A percentile compares a stretch with the other conserved stretches of the same genome.
These are phyloP conservation scores for Sordariomycetes sp. DNA, from an alignment of 2,329 filamentous ascomycete genomes.

Conservation along the genomic window DNA sequence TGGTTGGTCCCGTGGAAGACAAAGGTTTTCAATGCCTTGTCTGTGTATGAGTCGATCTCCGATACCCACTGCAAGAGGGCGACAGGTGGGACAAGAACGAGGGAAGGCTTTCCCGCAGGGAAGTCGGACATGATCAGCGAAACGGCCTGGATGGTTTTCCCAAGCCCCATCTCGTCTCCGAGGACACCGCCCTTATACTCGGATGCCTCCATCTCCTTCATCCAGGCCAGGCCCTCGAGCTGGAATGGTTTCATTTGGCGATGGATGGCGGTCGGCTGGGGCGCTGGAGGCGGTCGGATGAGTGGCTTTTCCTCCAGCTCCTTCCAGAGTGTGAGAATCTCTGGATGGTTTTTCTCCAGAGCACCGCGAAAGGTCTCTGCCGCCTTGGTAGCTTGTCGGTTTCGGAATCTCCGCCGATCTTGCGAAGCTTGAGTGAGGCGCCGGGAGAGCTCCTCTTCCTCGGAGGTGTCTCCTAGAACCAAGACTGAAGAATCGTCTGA, in stretches of 20 bases:
- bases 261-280: constrained; percentile 59
- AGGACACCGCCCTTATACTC: constrained; percentile 82
- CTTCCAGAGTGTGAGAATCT: constrained; percentile 75
- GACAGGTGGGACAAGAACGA: constrained; percentile 86
- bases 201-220: constrained; percentile 79
- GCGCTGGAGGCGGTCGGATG: constrained; percentile 40
- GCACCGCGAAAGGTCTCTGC: background rate
- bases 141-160: constrained; percentile 96
- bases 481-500: background rate
- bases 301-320: constrained; percentile 58
- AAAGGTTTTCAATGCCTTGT: constrained; percentile 81
- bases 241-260: constrained; percentile 88
- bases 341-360: constrained; percentile 53
- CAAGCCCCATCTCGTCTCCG: constrained; percentile 97
- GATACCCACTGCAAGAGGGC: constrained; percentile 92
- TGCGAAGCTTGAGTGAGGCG: constrained; percentile 6
- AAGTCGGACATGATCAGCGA: constrained; percentile 98
- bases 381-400: constrained; percentile 14
- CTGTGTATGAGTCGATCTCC: constrained; percentile 72
- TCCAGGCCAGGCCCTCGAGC: constrained; percentile 88
- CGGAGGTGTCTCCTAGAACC: background rate
- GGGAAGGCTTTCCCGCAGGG: constrained; percentile 67
- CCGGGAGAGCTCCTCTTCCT: background rate
- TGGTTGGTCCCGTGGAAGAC: constrained; percentile 82
- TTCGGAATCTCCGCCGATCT: constrained; percentile 23